Evolutionary conservation across 805 yeast genomes (phyloP), one percentile per base, ranked within the genome.

Genomic region (Candida piceae): DNA sequence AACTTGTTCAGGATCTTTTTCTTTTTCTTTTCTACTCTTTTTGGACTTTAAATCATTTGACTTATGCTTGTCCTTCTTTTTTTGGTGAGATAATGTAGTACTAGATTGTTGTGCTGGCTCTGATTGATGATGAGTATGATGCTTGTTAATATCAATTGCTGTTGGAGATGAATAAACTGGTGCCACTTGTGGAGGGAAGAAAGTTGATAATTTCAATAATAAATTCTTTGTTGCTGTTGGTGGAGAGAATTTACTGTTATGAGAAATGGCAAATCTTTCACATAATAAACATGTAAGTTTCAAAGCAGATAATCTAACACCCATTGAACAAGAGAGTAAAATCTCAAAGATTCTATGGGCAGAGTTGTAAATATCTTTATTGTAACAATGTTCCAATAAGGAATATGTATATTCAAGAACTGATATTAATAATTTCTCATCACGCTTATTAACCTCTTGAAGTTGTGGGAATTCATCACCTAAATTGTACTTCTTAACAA

Each of bases 301-400:
- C 49, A 86, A 60, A 0, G 87, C 79, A 3, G 72, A 65, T 16
- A 79, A 59, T 36, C 80, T 69, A 7, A 88, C 73, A 16, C 69
- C 68, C 21, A 82, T 59, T 7, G 82, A 74, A 12, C 80, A 78
- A 12, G 81, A 69, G 38, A 72, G 72, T 31, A 86, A 53, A 43
- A 88, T 60, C 29, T 66, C 64, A 40, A 69, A 75, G 38, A 88
- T 67, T 25, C 79, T 66, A 34, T 80, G 81, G 15, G 74, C 61
- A 16, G 87, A 78, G n/a, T 78, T 65, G 55, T 84, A 88, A 17
- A 84, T 67, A 34, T 73, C 71, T 42, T 85, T 69, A 49, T 80
- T 79, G 20, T 78, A 67, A 36, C 93, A 81, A 48, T 83, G 76
- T 28, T 80, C 84, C 31, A 89, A 61, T 22, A 89, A 60, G 34